Evolutionary conservation across 352 stramenopile species (phyloP), one percentile per base, ranked within the genome.

Genomic region (Nothophytophthora sp.): DNA sequence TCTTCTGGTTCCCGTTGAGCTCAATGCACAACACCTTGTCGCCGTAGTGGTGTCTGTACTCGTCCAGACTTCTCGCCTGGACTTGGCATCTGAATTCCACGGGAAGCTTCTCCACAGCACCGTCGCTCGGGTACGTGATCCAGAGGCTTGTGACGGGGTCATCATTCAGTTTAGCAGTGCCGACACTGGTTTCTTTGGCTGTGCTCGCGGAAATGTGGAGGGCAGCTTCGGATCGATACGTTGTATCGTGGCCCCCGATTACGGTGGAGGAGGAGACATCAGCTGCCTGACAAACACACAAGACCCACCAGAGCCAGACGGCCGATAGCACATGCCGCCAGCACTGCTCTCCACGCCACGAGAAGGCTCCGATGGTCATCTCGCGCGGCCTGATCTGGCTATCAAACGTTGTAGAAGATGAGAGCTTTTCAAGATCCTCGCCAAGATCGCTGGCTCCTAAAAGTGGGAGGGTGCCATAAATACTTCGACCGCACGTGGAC

Each of bases 1-100:
- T 54, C 35, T 50, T 63, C 38, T 47, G 58, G 6, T 38, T 25
- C 10, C 52, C 52, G 28, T 68, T 72, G 11, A 72, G 38, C 35
- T 72, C 63, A 20, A 65, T 43, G 33, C 63, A 72, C 8, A 72
- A 15, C 20, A 5, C 19, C 5, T 36, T 40, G 19, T 62, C 24
- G 30, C 27, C 38, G 22, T 62, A 72, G 23, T 47, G 25, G 1
- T 15, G 13, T 10, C 56, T 24, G 25, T 48, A 68, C 0, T 25
- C 52, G 4, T 44, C 11, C 5, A 12, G 24, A 3, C 19, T 51
- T 5, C 11, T 54, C 24, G 18, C 20, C 16, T 51, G 12, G 13
- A 59, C 20, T 1, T 3, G 1, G 13, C 62, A 22, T 39, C 20
- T 10, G 3, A 67, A 11, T 4, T 29, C n/a, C 16, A 67, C 32